A percentile compares a stretch with the other conserved stretches of the same genome.
These are phyloP conservation scores for Medicago lupulina DNA, from an alignment of 306 rosid genomes.

Conservation along the genomic window DNA sequence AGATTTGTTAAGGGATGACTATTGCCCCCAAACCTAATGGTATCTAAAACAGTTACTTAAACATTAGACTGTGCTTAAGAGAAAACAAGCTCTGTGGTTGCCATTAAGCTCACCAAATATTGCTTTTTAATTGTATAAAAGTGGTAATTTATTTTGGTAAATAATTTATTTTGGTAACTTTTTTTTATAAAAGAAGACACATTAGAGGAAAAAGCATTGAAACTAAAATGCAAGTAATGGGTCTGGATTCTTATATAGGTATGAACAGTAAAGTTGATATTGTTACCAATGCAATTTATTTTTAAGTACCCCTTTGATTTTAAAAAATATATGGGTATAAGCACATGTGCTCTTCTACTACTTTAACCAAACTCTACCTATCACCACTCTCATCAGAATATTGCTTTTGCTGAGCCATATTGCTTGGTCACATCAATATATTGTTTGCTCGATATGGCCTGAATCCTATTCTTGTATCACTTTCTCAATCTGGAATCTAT, in stretches of 20 bases:
- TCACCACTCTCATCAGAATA: background rate
- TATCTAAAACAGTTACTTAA: background rate
- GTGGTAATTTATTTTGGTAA: background rate
- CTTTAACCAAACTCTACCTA: background rate
- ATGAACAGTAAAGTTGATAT: background rate
- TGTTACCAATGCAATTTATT: background rate
- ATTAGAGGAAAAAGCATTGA: background rate
- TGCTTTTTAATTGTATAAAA: background rate
- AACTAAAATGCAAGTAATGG: background rate
- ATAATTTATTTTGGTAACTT: background rate
- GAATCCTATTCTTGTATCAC: conserved; percentile 32
- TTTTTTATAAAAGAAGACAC: background rate
- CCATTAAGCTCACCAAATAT: background rate
- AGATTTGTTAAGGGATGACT: background rate
- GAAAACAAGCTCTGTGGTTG: background rate
- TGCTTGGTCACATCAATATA: conserved; percentile 11
- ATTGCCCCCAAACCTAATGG: background rate
- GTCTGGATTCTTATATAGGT: background rate
- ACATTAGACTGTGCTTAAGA: background rate
- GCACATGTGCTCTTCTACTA: background rate
- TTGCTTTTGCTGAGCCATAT: conserved; percentile 10
- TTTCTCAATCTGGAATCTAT: conserved; percentile 39
- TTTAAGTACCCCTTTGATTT: background rate
- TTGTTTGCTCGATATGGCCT: conserved; percentile 7
- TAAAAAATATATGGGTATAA: background rate